These are phyloP conservation scores for Bigelowiella natans DNA, from an alignment of 78 protist species.

Conservation along the genomic window DNA sequence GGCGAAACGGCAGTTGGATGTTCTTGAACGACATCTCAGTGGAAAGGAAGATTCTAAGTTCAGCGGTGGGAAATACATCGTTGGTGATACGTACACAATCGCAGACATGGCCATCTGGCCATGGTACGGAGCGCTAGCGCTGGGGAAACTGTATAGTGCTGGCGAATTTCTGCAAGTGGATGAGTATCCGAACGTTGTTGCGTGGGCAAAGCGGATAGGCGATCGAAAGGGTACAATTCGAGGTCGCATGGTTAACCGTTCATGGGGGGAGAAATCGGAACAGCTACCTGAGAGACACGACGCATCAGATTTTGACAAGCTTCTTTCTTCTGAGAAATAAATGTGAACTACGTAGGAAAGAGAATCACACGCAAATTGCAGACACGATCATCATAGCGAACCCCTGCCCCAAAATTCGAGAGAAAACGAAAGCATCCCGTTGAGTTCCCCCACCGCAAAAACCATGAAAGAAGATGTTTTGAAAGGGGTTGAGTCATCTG, in stretches of 20 bases:
- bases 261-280: neutral
- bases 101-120: constrained; percentile 63
- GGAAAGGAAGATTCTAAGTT: neutral
- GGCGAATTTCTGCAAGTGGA: neutral
- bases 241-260: neutral
- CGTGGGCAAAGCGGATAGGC: neutral
- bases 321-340: no score
- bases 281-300: neutral
- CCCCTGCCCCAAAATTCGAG: no score
- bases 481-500: no score
- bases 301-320: neutral
- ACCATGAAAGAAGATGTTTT: no score
- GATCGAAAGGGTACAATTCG: neutral
- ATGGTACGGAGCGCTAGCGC: constrained; percentile 26
- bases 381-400: no score
- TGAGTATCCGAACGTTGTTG: neutral
- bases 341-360: no score
- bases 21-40: constrained; percentile 50
- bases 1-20: constrained; percentile 48
- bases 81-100: constrained; percentile 59
- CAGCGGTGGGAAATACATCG: constrained; percentile 32
- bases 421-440: no score
- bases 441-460: no score
- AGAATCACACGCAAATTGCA: no score
- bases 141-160: neutral